Evolutionary conservation across 2,329 filamentous ascomycete genomes (phyloP), one percentile per base, ranked within the genome.

Genomic region (Verticillium longisporum): DNA sequence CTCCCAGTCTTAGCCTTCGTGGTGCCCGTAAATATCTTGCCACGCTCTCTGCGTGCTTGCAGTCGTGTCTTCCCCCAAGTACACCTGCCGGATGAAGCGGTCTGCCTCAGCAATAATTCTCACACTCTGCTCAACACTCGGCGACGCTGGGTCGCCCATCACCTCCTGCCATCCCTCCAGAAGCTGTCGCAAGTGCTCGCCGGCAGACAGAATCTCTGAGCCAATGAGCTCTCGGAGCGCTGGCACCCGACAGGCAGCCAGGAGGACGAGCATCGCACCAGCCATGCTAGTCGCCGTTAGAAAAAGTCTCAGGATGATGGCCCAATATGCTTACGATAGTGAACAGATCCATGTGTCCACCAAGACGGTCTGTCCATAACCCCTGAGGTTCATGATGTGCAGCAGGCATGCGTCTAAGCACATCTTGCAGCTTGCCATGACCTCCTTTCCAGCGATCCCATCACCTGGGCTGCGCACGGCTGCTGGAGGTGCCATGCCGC

Each of bases 301-400:
- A 3, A 0, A 4, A 0, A 7, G 58, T 14, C 1, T 14, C n/a
- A 18, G 11, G 6, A n/a, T 53, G 18, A 10, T 10, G 7, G 15
- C 9, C 4, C 26, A 45, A 33, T 18, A 3, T 1, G 73, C 78
- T 67, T 69, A 82, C 80, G 79, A 82, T 0, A 83, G 65, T 0
- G 80, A 80, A 55, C 81, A 83, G 26, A 83, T 83, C 81, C 81
- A 83, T 0, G 80, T 81, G 64, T 83, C 81, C 1, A 83, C 75
- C 37, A 83, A 67, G 0, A 83, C 74, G 0, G 81, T 83, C 56
- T 83, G 81, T 0, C 77, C 71, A 60, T 80, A 82, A 0, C 77
- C 76, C 26, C 77, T 66, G 3, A 83, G 63, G 45, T 82, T 81
- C 50, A 80, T 67, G 0, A 81, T 79, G 58, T 83, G 80, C 45